These are phyloP conservation scores for Diaporthe sp. DNA, from an alignment of 2,329 filamentous ascomycete genomes.

Conservation along the genomic window DNA sequence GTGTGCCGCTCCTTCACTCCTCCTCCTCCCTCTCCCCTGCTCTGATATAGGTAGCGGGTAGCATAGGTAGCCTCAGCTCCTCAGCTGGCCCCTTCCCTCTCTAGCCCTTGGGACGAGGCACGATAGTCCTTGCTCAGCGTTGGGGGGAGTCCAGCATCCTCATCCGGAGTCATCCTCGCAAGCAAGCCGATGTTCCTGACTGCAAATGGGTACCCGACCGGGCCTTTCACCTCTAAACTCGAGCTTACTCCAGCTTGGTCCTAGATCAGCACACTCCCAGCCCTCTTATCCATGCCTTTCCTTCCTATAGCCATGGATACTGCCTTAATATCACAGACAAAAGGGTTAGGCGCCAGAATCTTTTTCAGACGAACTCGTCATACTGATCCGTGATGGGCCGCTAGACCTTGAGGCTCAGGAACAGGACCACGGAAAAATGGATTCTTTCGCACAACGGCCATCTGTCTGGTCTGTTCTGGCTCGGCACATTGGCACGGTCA, in stretches of 20 bases:
- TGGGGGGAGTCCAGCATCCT: slow-evolving; percentile 7
- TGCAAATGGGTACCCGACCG: slow-evolving; percentile 18
- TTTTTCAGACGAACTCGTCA: slow-evolving; percentile 31
- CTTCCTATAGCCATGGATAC: slow-evolving; percentile 24
- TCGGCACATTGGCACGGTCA: not conserved
- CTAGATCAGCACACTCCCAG: slow-evolving; percentile 5
- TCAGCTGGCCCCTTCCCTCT: slow-evolving; percentile 14
- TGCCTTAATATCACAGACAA: slow-evolving; percentile 3
- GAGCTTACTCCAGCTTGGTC: slow-evolving; percentile 10
- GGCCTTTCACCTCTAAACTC: not conserved
- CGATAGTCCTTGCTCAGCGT: slow-evolving; percentile 10
- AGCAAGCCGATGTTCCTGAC: slow-evolving; percentile 17
- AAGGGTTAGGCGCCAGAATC: slow-evolving; percentile 16
- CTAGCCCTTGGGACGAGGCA: slow-evolving; percentile 8
- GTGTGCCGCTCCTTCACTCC: slow-evolving; percentile 12
- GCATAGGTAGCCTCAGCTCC: not conserved
- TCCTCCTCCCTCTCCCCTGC: not conserved
- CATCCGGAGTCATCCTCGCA: slow-evolving; percentile 19
- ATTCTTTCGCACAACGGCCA: not conserved
- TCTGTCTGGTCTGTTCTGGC: not conserved
- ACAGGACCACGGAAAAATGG: not conserved
- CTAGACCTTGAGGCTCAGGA: slow-evolving; percentile 29
- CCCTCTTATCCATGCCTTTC: slow-evolving; percentile 6
- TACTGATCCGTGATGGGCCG: not conserved
- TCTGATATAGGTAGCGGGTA: slow-evolving; percentile 8